Percentiles rank a stretch among this genome's conserved stretches.
Conservation (phyloP, 2,329 filamentous ascomycete genomes). For the Tolypocladium sp. region DNA sequence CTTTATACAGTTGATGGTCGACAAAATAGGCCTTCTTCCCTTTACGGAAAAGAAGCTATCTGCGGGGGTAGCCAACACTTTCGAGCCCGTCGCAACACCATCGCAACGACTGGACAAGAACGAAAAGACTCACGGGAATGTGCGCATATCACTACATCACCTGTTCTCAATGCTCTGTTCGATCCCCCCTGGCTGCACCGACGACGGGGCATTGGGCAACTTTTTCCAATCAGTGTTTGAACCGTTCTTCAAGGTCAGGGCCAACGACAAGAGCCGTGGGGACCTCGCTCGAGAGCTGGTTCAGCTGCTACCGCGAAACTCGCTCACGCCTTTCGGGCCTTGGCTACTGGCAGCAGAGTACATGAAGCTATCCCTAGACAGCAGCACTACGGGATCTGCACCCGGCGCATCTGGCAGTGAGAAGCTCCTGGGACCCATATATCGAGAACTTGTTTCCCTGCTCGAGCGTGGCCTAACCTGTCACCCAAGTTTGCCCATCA, state of each 20-base stretch:
- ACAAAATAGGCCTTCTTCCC: slow-evolving; percentile 46
- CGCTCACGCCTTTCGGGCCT: slow-evolving; percentile 34
- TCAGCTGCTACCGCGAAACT: slow-evolving; percentile 35
- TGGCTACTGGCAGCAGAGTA: slow-evolving; percentile 43
- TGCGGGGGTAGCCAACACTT: slow-evolving; percentile 42
- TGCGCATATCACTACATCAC: slow-evolving; percentile 55
- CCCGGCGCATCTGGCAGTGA: slow-evolving; percentile 17
- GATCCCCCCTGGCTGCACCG: slow-evolving; percentile 34
- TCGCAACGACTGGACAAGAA: slow-evolving; percentile 48
- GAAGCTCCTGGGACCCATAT: slow-evolving; percentile 54
- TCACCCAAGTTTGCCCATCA: slow-evolving; percentile 36
- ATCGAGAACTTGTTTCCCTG: slow-evolving; percentile 59
- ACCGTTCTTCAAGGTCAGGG: slow-evolving; percentile 48
- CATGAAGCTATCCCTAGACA: slow-evolving; percentile 32
- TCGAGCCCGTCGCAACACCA: slow-evolving; percentile 57
- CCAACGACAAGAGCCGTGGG: slow-evolving; percentile 28
- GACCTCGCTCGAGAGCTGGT: slow-evolving; percentile 44
- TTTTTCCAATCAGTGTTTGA: slow-evolving; percentile 44
- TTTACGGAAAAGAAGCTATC: slow-evolving; percentile 54
- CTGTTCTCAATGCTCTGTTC: slow-evolving; percentile 53
- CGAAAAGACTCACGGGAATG: slow-evolving; percentile 38
- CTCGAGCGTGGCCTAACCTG: slow-evolving; percentile 51
- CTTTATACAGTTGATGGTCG: slow-evolving; percentile 38
- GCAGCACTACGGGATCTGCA: slow-evolving; percentile 9
- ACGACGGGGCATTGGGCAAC: slow-evolving; percentile 34